These are phyloP conservation scores for Penicillium fuscoglaucum DNA, from an alignment of 2,329 filamentous ascomycete genomes.

Conservation along the genomic window DNA sequence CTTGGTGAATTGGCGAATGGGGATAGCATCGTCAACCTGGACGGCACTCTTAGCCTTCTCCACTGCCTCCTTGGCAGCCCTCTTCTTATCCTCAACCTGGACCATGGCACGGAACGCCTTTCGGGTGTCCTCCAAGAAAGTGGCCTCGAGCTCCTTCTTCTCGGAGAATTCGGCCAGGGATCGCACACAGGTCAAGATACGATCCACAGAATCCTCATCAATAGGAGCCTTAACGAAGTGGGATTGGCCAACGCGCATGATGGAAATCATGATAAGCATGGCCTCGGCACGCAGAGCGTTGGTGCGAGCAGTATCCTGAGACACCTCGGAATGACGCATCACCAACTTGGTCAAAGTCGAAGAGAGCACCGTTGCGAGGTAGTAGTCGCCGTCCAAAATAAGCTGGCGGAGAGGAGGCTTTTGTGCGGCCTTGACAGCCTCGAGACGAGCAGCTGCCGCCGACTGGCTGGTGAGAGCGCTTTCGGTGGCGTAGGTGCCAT, in stretches of 20 bases:
- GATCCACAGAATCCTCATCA: slow-evolving; percentile 96
- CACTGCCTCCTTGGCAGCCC: slow-evolving; percentile 86
- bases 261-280: slow-evolving; percentile 99
- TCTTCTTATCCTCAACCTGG: slow-evolving; percentile 94
- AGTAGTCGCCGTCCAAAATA: slow-evolving; percentile 96
- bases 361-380: slow-evolving; percentile 89
- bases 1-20: slow-evolving; percentile 88
- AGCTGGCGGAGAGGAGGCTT: slow-evolving; percentile 93
- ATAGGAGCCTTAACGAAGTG: slow-evolving; percentile 97
- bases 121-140: slow-evolving; percentile 91
- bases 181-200: slow-evolving; percentile 96
- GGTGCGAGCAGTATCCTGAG: slow-evolving; percentile 77
- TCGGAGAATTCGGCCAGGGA: slow-evolving; percentile 86
- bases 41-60: slow-evolving; percentile 92
- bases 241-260: slow-evolving; percentile 96
- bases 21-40: slow-evolving; percentile 92
- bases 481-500: slow-evolving; percentile 97
- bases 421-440: slow-evolving; percentile 94
- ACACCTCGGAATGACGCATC: slow-evolving; percentile 95
- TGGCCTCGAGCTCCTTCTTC: slow-evolving; percentile 85
- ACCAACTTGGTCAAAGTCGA: slow-evolving; percentile 96
- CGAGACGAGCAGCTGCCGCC: slow-evolving; percentile 82
- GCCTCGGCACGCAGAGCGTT: slow-evolving; percentile 94
- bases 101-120: slow-evolving; percentile 98
- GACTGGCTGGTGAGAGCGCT: slow-evolving; percentile 93